These are phyloP conservation scores for Bipolaris sorokiniana DNA, from an alignment of 2,329 filamentous ascomycete genomes.

Conservation along the genomic window DNA sequence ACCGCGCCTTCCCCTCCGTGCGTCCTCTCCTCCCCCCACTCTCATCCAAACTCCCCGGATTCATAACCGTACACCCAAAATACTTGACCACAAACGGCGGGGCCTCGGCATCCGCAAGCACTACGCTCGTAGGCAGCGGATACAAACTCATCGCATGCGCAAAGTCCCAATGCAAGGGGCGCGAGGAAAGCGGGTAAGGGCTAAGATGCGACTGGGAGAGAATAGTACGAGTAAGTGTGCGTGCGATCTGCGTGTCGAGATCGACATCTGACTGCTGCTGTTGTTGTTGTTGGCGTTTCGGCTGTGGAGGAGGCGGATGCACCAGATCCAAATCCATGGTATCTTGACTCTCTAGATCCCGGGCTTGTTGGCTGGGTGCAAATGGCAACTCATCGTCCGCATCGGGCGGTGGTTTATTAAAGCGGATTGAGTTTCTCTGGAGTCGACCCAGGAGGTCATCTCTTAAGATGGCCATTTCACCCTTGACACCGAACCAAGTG, in stretches of 20 bases:
- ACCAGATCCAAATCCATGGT: constrained; percentile 56
- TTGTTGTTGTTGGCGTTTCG: constrained; percentile 7
- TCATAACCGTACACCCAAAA: constrained; percentile 95
- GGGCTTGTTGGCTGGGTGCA: constrained; percentile 18
- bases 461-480: constrained; percentile 85
- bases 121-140: constrained; percentile 82
- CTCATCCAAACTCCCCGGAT: constrained; percentile 76
- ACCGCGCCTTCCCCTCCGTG: constrained; percentile 70
- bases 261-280: constrained; percentile 31
- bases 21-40: constrained; percentile 66
- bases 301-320: constrained; percentile 13
- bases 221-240: constrained; percentile 86
- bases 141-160: constrained; percentile 79
- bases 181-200: constrained; percentile 79
- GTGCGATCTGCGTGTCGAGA: constrained; percentile 59
- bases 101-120: constrained; percentile 81
- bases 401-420: constrained; percentile 60
- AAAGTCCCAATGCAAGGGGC: constrained; percentile 92
- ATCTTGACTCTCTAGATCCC: constrained; percentile 23
- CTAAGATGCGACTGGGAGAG: constrained; percentile 89
- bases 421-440: constrained; percentile 74
- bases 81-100: constrained; percentile 88
- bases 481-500: constrained; percentile 82
- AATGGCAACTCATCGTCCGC: constrained; percentile 38
- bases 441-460: constrained; percentile 85